These are phyloP conservation scores for Neltuma alba DNA, from an alignment of 306 rosid genomes.

Conservation along the genomic window DNA sequence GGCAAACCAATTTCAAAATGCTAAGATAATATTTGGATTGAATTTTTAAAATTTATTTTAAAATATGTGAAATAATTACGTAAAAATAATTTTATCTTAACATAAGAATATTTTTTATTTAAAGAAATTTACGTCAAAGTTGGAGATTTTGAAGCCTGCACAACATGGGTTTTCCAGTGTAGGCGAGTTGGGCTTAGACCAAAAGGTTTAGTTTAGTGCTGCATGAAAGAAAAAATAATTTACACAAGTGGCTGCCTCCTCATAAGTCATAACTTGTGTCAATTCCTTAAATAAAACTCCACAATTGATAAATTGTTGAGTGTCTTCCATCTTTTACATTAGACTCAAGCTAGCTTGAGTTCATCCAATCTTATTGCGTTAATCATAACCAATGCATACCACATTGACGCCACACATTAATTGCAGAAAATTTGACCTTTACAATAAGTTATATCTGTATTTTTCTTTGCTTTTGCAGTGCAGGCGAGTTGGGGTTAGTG, in stretches of 20 bases:
- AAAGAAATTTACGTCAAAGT: neutral
- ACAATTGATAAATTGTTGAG: neutral
- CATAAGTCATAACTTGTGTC: neutral
- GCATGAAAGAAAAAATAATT: no score
- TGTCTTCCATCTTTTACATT: neutral
- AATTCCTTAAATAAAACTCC: neutral
- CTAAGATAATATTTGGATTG: neutral
- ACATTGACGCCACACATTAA: neutral
- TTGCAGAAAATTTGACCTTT: neutral
- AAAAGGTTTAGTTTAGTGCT: no score
- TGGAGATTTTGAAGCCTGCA: neutral
- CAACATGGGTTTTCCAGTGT: neutral
- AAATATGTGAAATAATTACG: no score
- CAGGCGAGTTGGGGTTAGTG: no score
- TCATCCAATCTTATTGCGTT: neutral
- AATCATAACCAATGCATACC: neutral
- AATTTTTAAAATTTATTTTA: no score
- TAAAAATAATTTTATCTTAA: no score
- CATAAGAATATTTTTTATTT: no score
- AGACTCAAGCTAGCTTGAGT: neutral
- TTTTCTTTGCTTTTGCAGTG: no score
- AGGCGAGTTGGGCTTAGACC: no score
- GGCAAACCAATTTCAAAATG: neutral
- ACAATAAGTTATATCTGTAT: neutral
- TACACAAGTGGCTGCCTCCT: neutral